Conservation (phyloP, 495 filamentous ascomycete genomes). For the Cudoniella acicularis region DNA sequence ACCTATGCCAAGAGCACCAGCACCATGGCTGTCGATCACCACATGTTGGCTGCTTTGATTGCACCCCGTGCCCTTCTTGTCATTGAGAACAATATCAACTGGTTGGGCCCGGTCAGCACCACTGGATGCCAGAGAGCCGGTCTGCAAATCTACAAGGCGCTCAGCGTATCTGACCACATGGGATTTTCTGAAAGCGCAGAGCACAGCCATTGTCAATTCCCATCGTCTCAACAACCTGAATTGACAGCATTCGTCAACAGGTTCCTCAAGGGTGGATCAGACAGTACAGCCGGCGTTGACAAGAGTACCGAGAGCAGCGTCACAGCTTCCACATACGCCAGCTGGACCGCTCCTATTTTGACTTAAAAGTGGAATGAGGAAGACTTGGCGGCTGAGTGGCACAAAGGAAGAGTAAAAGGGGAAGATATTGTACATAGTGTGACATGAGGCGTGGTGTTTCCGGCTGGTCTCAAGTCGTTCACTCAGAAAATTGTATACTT, state of each 20-base stretch:
- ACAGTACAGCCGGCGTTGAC: background rate
- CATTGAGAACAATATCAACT: slow-evolving; percentile 54
- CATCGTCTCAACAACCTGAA: slow-evolving; percentile 42
- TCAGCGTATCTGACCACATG: slow-evolving; percentile 44
- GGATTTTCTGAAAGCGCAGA: slow-evolving; percentile 49
- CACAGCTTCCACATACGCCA: background rate
- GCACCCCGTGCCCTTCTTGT: slow-evolving; percentile 42
- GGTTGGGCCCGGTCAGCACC: slow-evolving; percentile 46
- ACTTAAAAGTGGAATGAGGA: background rate
- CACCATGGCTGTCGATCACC: slow-evolving; percentile 46
- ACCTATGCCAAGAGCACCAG: slow-evolving; percentile 34
- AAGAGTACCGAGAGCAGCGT: background rate
- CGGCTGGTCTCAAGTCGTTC: no score
- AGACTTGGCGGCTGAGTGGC: no score
- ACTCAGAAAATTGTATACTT: background rate
- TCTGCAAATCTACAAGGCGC: slow-evolving; percentile 44
- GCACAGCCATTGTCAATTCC: slow-evolving; percentile 53
- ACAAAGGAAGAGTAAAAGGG: background rate
- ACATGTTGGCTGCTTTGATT: slow-evolving; percentile 43
- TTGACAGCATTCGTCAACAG: slow-evolving; percentile 51
- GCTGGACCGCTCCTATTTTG: background rate
- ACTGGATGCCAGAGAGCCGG: slow-evolving; percentile 54
- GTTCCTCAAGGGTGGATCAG: slow-evolving; percentile 32
- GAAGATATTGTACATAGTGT: slow-evolving; percentile 2
- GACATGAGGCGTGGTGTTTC: background rate